Evolutionary conservation across 2,329 filamentous ascomycete species (phyloP).

Genomic region (Colletotrichum abscissum): DNA sequence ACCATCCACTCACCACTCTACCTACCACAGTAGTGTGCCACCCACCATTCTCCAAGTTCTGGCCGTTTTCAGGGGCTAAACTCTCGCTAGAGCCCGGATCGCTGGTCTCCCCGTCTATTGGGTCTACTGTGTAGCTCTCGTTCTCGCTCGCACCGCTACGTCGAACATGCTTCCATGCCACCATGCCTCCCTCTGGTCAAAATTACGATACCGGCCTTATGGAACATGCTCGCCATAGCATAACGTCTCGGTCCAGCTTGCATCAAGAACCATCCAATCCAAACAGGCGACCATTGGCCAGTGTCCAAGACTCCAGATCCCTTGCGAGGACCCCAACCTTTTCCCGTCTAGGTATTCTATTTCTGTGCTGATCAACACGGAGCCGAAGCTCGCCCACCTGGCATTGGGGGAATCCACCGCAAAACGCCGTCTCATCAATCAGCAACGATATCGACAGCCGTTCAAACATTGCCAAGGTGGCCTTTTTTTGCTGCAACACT

Average conservation of each 20-base stretch:
- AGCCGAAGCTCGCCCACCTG: not conserved
- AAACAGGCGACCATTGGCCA: not conserved
- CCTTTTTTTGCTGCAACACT: slow-evolving; percentile 6
- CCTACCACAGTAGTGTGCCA: too few relatives aligned
- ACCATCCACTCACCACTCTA: too few relatives aligned
- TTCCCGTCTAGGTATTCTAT: not conserved
- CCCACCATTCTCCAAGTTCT: slow-evolving; percentile 3
- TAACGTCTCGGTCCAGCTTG: slow-evolving; percentile 12
- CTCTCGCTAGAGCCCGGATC: slow-evolving; percentile 25
- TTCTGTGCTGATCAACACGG: not conserved
- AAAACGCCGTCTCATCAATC: slow-evolving; percentile 30
- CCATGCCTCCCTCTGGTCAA: slow-evolving; percentile 11
- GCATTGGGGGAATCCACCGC: not conserved
- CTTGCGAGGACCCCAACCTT: not conserved
- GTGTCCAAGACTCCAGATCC: not conserved
- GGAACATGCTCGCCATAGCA: slow-evolving; percentile 17
- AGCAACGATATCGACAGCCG: slow-evolving; percentile 22
- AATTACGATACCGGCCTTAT: slow-evolving; percentile 25
- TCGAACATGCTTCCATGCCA: slow-evolving; percentile 26
- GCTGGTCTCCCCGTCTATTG: not conserved
- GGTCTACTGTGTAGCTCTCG: not conserved
- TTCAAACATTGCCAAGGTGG: slow-evolving; percentile 30
- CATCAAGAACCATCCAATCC: not conserved
- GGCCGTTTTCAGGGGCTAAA: slow-evolving; percentile 25
- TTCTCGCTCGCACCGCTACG: slow-evolving; percentile 25